Evolutionary conservation across 495 filamentous ascomycete genomes (phyloP).

Genomic region (Daldinia concentrica): DNA sequence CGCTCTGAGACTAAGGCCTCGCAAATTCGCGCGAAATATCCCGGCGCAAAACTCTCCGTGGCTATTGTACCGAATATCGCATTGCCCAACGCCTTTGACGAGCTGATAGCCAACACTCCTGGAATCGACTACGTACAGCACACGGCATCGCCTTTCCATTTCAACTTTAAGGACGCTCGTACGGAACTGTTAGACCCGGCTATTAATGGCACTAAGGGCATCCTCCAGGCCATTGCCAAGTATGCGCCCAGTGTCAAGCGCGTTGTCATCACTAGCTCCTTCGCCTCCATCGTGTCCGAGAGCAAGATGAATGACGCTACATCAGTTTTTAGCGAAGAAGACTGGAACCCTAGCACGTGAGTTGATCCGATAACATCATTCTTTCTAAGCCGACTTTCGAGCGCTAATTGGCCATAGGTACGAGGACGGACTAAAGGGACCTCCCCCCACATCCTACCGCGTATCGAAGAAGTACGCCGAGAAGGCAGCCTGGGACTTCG

Average conservation of each 20-base stretch:
- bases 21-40: slow-evolving; percentile 74
- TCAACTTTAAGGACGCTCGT: slow-evolving; percentile 72
- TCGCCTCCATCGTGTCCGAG: slow-evolving; percentile 75
- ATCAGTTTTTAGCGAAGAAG: slow-evolving; percentile 72
- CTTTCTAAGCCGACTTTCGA: neutral
- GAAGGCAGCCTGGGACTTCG: slow-evolving; percentile 66
- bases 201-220: slow-evolving; percentile 81
- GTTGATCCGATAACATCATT: neutral
- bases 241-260: slow-evolving; percentile 79
- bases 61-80: slow-evolving; percentile 87
- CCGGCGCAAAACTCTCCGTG: slow-evolving; percentile 72
- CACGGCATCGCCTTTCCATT: slow-evolving; percentile 88
- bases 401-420: slow-evolving; percentile 25
- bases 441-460: slow-evolving; percentile 70
- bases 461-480: slow-evolving; percentile 73
- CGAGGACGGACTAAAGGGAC: slow-evolving; percentile 66
- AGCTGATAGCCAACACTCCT: slow-evolving; percentile 73
- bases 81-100: slow-evolving; percentile 76
- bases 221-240: slow-evolving; percentile 79
- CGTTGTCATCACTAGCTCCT: slow-evolving; percentile 87
- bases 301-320: slow-evolving; percentile 48
- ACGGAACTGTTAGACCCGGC: slow-evolving; percentile 88
- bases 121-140: slow-evolving; percentile 88
- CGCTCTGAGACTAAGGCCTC: slow-evolving; percentile 81
- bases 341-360: slow-evolving; percentile 84